Base-by-base conservation (phyloP, 1,139 yeast genomes). In the Groenewaldozyma auringiensis region DNA sequence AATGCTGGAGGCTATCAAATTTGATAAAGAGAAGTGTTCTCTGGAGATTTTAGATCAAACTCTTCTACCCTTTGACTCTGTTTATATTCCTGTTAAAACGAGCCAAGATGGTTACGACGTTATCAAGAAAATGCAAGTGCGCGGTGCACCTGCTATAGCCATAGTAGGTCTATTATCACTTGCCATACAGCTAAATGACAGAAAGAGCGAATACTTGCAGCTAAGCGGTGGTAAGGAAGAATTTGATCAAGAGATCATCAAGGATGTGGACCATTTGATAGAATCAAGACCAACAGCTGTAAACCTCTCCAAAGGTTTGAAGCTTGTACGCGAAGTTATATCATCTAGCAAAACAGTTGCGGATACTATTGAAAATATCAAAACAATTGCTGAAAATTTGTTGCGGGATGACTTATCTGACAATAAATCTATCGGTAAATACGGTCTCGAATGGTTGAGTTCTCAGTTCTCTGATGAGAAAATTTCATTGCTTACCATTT, bases 71-170 rank as follows among this genome's bases (percentile, higher is more conserved):
- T 88, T 86, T 56, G 72, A 81, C 46, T 78, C 94, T 1, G 71
- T 70, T 36, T 92, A 86, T 62, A 69, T 88, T 25, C 62, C 73
- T 1, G 76, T 92, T 48, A 53, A 65, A 31, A 69, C 75, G 25
- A 75, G 83, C 35, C 76, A 76, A 43, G 94, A 83, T 66, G 97
- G 95, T 2, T 87, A 68, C 63, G 71, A 73, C 21, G 95, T 88
- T 17, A 92, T 92, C 62, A 82, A 81, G 61, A 72, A 73, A 50
- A 92, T 92, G 98, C 88, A 85, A 59, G 97, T 94, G 3, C 76
- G 98, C 62, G 98, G 98, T 20, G 98, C 98, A 0, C 98, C 98
- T 0, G 97, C 97, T 2, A 92, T 92, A 60, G 97, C 97, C 48
- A 85, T 92, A 47, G 96, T 92, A 2, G 97, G 96, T 9, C 81